Base-by-base conservation (phyloP, 805 yeast genomes). In the Sungouiozyma intestinalis region DNA sequence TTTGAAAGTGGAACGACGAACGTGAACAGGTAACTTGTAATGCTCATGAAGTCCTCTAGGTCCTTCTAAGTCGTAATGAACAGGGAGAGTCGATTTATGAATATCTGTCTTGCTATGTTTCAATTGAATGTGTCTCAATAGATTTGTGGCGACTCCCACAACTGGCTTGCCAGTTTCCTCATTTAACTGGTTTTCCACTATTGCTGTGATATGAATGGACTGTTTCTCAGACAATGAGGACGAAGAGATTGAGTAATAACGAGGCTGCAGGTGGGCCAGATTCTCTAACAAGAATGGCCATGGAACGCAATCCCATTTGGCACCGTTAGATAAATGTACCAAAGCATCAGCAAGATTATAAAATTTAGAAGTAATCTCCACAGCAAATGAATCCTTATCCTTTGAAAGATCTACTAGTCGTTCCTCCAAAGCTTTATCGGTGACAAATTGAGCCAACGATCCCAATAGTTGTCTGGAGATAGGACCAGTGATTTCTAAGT, bases 241-340 rank as follows among this genome's bases (percentile, higher is more conserved):
- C 1, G 97, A 88, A 2, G 97, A 88, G 50, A 90, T 90, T n/a
- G 97, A 90, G 66, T 90, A 90, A 67, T 86, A 90, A 64, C 98
- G 88, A 33, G 97, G 95, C 62, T 85, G 94, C 57, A 92, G 68
- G 51, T 77, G 84, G 36, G 87, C 75, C 48, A 90, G 62, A 31
- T 82, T 73, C 67, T 90, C 98, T 52, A 88, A 70, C 32, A 92
- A 63, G 57, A 88, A 85, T 46, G 79, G 80, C 68, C 88, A 81
- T 32, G 97, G 96, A 40, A 90, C 82, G 15, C 63, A 53, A n/a
- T 58, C 51, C 97, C 97, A 90, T 14, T 75, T 62, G 18, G 47
- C 54, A 42, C 85, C 87, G n/a, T 67, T 54, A 15, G 95, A 82
- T 38, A 88, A 61, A 20, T 62, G 44, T 40, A 71, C 63, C 48